Base-by-base conservation (phyloP, 805 yeast genomes). In the Ogataea pini region DNA sequence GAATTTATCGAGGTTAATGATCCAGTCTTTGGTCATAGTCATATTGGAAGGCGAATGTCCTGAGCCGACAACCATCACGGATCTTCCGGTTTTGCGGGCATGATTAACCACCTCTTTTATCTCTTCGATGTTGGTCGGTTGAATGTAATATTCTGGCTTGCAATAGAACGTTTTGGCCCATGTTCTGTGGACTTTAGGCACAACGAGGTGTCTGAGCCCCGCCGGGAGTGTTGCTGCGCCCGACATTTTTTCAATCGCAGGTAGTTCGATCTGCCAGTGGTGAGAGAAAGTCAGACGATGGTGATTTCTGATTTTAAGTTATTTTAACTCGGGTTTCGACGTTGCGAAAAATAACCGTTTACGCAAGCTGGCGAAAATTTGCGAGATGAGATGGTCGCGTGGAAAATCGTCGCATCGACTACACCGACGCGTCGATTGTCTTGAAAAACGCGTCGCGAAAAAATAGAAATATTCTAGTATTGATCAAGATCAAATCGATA, bases 31-130 rank as follows among this genome's bases (percentile, higher is more conserved):
- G 3, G 96, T 86, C 85, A 90, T 84, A 45, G 96, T 89, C 69
- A 94, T 70, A 61, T 83, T 91, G 36, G 95, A 86, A 0, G 99
- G 99, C 7, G 97, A 90, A 64, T 94, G 98, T 27, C 96, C 97
- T 0, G 96, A 82, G 0, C 99, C 99, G 7, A 88, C 91, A 1
- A 87, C 80, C 76, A 87, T 83, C 47, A 92, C 69, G 14, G 96
- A 86, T 56, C 82, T 85, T 16, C 75, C 71, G 19, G 72, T 62
- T 39, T 68, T 60, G 40, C 78, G 72, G 3, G 98, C 98, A 48
- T 74, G 72, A 29, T 77, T 72, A 25, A 92, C 89, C 46, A 92
- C 73, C 16, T 70, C 73, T 48, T 73, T 73, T 42, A 92, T 82
- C 57, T 91, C 87, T n/a, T 80, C 87, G 5, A 86, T 62, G 6